These are phyloP conservation scores for Coemansia sp. DNA, from an alignment of 371 early-diverging fungal species.

Conservation along the genomic window DNA sequence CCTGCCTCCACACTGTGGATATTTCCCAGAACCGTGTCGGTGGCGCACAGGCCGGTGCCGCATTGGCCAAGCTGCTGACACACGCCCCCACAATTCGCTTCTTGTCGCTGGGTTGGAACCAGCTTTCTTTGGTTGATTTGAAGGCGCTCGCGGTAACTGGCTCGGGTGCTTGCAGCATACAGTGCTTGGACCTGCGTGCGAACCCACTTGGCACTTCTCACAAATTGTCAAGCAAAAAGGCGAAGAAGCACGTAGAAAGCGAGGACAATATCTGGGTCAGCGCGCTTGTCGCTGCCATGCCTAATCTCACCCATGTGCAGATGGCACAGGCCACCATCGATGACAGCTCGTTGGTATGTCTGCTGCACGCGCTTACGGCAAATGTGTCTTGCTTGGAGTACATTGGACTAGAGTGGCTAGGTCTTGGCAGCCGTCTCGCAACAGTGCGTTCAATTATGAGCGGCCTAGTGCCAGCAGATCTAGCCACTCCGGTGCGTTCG, in stretches of 20 bases:
- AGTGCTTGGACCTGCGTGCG: conserved; percentile 34
- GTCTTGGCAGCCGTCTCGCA: conserved; percentile 34
- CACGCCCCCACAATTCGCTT: conserved; percentile 23
- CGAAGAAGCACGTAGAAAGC: neutral
- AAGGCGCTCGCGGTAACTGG: neutral
- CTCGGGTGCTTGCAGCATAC: conserved; percentile 8
- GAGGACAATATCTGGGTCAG: conserved; percentile 15
- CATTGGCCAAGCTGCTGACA: conserved; percentile 27
- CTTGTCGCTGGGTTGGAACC: conserved; percentile 45
- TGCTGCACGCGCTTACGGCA: conserved; percentile 23
- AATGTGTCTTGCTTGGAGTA: conserved; percentile 22
- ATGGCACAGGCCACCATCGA: conserved; percentile 32
- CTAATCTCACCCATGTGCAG: conserved; percentile 29
- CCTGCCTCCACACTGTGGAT: conserved; percentile 34
- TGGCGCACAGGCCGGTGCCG: conserved; percentile 24
- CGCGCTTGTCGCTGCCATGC: conserved; percentile 21
- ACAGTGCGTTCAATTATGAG: conserved; percentile 25
- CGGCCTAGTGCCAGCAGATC: conserved; percentile 1
- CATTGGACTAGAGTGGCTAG: conserved; percentile 46
- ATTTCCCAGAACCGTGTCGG: conserved; percentile 42
- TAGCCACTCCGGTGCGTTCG: neutral
- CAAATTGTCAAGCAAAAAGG: neutral
- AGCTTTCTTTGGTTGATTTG: conserved; percentile 31
- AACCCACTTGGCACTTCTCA: conserved; percentile 32
- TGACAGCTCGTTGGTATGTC: conserved; percentile 20